phyloP scores from a whole-genome alignment of 1,284 basidiomycete genomes.

The Ganoderma resinaceum region DNA sequence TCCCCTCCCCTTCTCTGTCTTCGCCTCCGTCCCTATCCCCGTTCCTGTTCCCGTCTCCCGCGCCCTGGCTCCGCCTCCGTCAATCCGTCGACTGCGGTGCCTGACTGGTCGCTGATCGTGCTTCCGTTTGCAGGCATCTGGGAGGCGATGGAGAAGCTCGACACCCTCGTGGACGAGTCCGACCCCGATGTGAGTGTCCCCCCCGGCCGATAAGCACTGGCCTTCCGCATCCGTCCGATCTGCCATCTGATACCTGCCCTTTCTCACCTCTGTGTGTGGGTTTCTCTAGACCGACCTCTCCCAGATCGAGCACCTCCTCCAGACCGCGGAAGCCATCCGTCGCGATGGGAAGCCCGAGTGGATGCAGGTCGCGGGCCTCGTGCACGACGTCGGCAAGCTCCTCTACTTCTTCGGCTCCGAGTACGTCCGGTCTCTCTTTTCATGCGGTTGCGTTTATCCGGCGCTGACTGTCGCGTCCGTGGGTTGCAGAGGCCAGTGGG shows the following conservation, averaged over 20 bases:
- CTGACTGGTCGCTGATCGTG: background rate
- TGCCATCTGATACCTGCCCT: background rate
- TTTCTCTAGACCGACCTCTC: constrained; percentile 69
- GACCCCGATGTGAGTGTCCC: constrained; percentile 72
- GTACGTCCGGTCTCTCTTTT: constrained; percentile 35
- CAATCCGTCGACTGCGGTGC: background rate
- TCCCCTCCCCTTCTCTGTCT: background rate
- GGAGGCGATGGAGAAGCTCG: constrained; percentile 91
- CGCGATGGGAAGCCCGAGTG: constrained; percentile 89
- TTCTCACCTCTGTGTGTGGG: background rate
- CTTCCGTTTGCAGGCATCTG: constrained; percentile 59
- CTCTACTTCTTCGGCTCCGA: constrained; percentile 83
- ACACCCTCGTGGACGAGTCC: constrained; percentile 89
- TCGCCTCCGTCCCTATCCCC: constrained; percentile 1
- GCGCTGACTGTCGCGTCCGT: constrained; percentile 10
- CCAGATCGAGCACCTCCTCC: constrained; percentile 91
- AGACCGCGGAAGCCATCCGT: constrained; percentile 92
- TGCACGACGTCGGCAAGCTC: constrained; percentile 90
- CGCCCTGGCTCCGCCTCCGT: background rate
- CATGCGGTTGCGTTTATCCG: constrained; percentile 1
- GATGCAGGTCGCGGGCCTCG: constrained; percentile 89
- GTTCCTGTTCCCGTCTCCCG: background rate
- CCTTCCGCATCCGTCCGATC: background rate
- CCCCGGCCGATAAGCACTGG: background rate
- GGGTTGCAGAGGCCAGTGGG: constrained; percentile 79